Evolutionary conservation across 208 protist genomes (phyloP).

Genomic region (Ichthyophonus hoferi): DNA sequence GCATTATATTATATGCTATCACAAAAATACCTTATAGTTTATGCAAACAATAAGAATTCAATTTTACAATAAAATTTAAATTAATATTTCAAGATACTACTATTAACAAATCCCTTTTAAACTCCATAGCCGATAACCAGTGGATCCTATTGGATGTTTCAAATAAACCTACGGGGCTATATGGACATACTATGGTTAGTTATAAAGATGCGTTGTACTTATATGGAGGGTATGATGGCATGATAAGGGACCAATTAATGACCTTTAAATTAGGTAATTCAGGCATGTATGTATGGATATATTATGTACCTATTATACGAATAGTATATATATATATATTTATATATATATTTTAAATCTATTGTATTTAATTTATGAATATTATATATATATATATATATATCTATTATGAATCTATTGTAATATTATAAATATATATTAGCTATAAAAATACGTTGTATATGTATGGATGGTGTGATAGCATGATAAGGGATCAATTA

Average conservation of each 20-base stretch:
- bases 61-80: no score
- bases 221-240: neutral
- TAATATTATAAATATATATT: no score
- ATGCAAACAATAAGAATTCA: no score
- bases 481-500: neutral
- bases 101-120: no score
- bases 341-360: neutral
- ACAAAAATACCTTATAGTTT: no score
- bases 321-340: neutral
- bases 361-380: neutral
- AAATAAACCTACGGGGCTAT: neutral
- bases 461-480: neutral
- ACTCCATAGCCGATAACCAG: no score
- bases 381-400: constrained; percentile 1
- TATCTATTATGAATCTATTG: no score
- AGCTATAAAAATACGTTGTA: no score
- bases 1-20: no score
- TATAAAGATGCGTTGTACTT: neutral
- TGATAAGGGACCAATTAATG: neutral
- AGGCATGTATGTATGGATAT: neutral
- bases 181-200: neutral
- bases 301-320: neutral
- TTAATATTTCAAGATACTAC: no score
- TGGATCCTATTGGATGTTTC: neutral
- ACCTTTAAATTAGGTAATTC: neutral